Evolutionary conservation across 2,329 filamentous ascomycete genomes (phyloP).

Genomic region (Aspergillus melleus): DNA sequence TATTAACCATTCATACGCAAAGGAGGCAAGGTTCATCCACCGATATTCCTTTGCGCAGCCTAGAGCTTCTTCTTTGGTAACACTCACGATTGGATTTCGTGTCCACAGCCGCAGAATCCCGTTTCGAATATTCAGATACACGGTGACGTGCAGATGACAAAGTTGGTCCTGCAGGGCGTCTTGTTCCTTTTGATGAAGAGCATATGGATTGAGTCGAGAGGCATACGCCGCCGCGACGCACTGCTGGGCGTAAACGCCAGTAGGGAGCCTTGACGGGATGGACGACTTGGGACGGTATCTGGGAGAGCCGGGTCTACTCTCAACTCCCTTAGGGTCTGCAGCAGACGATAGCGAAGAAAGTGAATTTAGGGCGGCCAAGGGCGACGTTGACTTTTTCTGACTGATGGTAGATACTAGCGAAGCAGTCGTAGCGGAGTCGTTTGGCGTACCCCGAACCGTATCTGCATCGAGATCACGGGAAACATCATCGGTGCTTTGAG

Average conservation of each 20-base stretch:
- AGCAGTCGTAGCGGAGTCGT: constrained; percentile 27
- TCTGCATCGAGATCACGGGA: constrained; percentile 19
- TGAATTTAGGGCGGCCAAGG: constrained; percentile 21
- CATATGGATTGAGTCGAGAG: constrained; percentile 85
- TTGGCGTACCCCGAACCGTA: constrained; percentile 25
- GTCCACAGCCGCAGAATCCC: constrained; percentile 89
- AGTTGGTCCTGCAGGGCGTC: constrained; percentile 75
- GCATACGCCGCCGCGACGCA: constrained; percentile 87
- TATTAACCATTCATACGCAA: constrained; percentile 90
- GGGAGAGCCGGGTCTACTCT: constrained; percentile 30
- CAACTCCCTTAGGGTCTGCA: constrained; percentile 20
- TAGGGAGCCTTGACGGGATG: constrained; percentile 72
- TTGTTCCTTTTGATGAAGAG: constrained; percentile 82
- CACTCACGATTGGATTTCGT: constrained; percentile 77
- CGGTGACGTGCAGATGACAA: constrained; percentile 84
- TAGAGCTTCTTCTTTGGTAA: constrained; percentile 80
- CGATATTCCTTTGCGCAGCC: constrained; percentile 84
- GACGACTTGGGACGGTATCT: constrained; percentile 75
- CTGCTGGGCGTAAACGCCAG: constrained; percentile 82
- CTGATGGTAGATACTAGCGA: constrained; percentile 25
- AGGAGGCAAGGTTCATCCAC: constrained; percentile 84
- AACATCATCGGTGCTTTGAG: constrained; percentile 15
- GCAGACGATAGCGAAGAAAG: constrained; percentile 15
- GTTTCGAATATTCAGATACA: constrained; percentile 94
- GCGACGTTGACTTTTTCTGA: constrained; percentile 27